phyloP scores from a whole-genome alignment of 768 basidiomycete genomes.

The Pulveroboletus frians region DNA sequence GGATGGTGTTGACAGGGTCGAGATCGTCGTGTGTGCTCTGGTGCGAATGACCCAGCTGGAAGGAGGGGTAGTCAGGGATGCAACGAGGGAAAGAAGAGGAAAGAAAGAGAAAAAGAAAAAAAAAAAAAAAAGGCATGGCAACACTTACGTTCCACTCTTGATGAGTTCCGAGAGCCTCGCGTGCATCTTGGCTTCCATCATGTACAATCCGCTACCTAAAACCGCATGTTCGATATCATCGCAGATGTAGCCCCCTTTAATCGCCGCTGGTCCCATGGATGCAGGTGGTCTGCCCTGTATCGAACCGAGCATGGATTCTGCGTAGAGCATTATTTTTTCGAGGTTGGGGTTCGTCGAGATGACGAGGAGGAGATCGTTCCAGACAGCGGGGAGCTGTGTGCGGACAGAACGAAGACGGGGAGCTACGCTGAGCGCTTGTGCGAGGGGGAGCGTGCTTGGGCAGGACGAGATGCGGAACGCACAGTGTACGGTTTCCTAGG shows the following conservation, averaged over 20 bases:
- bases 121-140: slow-evolving; percentile 3
- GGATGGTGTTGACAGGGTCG: slow-evolving; percentile 12
- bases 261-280: slow-evolving; percentile 6
- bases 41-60: slow-evolving; percentile 35
- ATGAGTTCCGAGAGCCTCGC: slow-evolving; percentile 49
- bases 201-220: slow-evolving; percentile 49
- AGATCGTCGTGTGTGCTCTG: slow-evolving; percentile 33
- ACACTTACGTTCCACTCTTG: slow-evolving; percentile 45
- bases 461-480: slow-evolving; percentile 52
- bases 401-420: slow-evolving; percentile 45
- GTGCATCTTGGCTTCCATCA: slow-evolving; percentile 52
- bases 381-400: slow-evolving; percentile 52
- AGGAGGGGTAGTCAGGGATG: background rate
- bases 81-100: background rate
- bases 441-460: slow-evolving; percentile 23
- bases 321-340: slow-evolving; percentile 40
- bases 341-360: slow-evolving; percentile 46
- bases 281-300: background rate
- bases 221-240: slow-evolving; percentile 31
- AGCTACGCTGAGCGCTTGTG: slow-evolving; percentile 36
- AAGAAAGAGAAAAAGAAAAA: slow-evolving; percentile 2
- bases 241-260: slow-evolving; percentile 7
- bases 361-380: slow-evolving; percentile 50
- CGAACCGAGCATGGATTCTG: slow-evolving; percentile 19
- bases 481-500: slow-evolving; percentile 48